Base-by-base conservation (phyloP, 1,139 yeast genomes). In the Kodamaea arcana region DNA sequence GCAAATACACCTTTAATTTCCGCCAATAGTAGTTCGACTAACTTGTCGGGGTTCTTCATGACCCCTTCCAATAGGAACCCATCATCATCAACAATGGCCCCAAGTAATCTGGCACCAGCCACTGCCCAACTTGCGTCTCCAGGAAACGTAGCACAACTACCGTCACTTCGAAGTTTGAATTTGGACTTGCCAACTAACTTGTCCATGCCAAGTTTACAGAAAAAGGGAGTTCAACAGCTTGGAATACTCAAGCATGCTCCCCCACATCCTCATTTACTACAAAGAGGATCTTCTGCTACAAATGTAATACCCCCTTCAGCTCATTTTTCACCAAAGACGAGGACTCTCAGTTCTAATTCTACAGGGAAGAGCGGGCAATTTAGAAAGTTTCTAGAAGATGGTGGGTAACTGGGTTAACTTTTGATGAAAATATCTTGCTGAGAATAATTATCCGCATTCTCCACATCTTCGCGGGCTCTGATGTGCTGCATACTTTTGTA, bases 161-260 rank as follows among this genome's bases (percentile, higher is more conserved):
- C 80, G 1, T 72, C 79, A 10, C 53, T 75, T 34, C 56, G 78
- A 44, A 71, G 78, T 35, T 60, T 74, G 46, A 69, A 71, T 36
- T 57, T 74, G 42, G 76, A 69, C 36, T 61, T 73, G 44, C 78
- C 78, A 7, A 54, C 63, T 10, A 66, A 65, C 35, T 49, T 65
- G 28, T 50, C 63, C 4, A 58, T 58, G 52, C 48, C 57, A 1
- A 34, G 45, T 16, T 40, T 48, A 16, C 33, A 26, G 6, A 23
- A 36, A 35, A 9, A 28, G 42, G 8, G 33, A 17, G 24, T 31
- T 35, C 24, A 27, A 30, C 30, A 13, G 24, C 25, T 33, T 24
- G 33, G 16, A 21, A 12, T 29, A 20, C 16, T 16, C 16, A 13
- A 30, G 11, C 32, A 23, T 25, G 28, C 17, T 22, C 15, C 34